Evolutionary conservation across 352 stramenopile genomes (phyloP).

Genomic region (Pythium oligandrum): DNA sequence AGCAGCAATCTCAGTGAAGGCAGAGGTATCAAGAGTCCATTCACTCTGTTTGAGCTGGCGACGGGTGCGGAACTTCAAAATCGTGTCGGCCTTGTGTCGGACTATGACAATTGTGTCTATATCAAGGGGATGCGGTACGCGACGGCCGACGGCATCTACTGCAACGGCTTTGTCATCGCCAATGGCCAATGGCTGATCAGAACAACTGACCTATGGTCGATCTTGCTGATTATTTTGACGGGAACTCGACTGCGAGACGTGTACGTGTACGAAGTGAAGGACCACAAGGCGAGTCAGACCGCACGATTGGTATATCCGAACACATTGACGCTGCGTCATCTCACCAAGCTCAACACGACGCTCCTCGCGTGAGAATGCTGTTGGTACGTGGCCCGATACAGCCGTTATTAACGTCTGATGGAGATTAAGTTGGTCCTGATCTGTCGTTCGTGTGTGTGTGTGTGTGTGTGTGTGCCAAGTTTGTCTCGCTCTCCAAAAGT

Average conservation of each 20-base stretch:
- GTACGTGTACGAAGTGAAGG: background rate
- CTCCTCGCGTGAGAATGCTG: constrained; percentile 10
- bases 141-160: constrained; percentile 40
- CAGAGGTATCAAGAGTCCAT: constrained; percentile 1
- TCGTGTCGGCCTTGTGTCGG: constrained; percentile 20
- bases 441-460: no score
- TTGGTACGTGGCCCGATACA: no score
- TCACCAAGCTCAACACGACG: constrained; percentile 27
- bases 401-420: no score
- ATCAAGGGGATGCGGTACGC: constrained; percentile 25
- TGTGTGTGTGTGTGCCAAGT: no score
- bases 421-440: no score
- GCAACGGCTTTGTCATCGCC: constrained; percentile 37
- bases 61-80: constrained; percentile 3
- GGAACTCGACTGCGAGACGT: background rate
- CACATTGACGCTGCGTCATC: constrained; percentile 31
- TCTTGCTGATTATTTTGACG: background rate
- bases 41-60: constrained; percentile 10
- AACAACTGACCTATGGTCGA: background rate
- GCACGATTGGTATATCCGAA: constrained; percentile 10
- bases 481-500: no score
- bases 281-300: background rate
- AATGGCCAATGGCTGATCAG: constrained; percentile 1
- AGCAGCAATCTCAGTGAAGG: background rate
- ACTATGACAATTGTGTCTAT: constrained; percentile 36